Conservation (phyloP, 2,329 filamentous ascomycete genomes). For the Thielaviopsis ethacetica region DNA sequence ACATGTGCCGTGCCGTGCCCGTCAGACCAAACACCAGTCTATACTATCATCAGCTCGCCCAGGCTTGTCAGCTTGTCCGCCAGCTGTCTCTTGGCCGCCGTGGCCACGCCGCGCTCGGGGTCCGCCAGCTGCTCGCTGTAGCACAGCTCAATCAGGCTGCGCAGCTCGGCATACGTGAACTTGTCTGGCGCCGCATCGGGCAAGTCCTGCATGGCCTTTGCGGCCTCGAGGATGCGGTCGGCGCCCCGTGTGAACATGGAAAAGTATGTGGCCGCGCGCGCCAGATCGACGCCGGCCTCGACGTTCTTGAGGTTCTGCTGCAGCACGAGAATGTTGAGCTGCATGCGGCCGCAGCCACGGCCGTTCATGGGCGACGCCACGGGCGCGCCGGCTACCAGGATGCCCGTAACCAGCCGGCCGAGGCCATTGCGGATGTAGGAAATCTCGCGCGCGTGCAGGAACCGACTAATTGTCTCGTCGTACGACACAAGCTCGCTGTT, state of each 20-base stretch:
- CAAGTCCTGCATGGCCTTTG: constrained; percentile 27
- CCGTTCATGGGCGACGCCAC: constrained; percentile 70
- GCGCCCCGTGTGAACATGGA: constrained; percentile 49
- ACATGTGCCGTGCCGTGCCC: no score
- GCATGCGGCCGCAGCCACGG: constrained; percentile 71
- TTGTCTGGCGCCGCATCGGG: constrained; percentile 21
- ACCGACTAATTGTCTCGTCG: constrained; percentile 63
- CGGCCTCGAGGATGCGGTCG: constrained; percentile 47
- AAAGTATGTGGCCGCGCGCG: constrained; percentile 50
- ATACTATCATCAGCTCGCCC: constrained; percentile 59
- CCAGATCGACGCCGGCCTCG: constrained; percentile 50
- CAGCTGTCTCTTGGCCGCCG: constrained; percentile 51
- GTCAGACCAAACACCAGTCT: constrained; percentile 8
- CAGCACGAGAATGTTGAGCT: constrained; percentile 78
- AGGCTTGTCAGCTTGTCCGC: constrained; percentile 53
- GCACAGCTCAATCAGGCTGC: constrained; percentile 47
- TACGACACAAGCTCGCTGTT: constrained; percentile 76
- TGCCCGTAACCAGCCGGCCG: constrained; percentile 59
- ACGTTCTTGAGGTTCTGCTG: constrained; percentile 96
- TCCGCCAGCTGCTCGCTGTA: constrained; percentile 52
- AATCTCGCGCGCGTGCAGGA: constrained; percentile 55
- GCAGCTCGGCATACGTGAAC: constrained; percentile 51
- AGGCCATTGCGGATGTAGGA: constrained; percentile 64
- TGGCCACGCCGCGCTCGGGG: constrained; percentile 49
- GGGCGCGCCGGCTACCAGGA: constrained; percentile 55